Evolutionary conservation across 2,329 filamentous ascomycete species (phyloP).

Genomic region (Helotiales sp.): DNA sequence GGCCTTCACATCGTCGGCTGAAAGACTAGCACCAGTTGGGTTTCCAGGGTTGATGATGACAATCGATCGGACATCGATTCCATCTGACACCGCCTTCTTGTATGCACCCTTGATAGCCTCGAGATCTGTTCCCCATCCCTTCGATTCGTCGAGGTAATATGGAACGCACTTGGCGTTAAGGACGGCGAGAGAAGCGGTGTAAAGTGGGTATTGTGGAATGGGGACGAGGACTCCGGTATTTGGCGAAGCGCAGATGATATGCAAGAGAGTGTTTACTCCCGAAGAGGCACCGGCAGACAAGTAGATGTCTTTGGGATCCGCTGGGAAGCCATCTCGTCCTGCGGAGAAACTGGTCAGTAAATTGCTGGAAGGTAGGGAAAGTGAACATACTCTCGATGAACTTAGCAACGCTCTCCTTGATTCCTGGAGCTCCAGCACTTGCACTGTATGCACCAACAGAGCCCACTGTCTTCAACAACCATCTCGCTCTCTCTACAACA

Average conservation of each 20-base stretch:
- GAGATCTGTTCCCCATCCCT: slow-evolving; percentile 87
- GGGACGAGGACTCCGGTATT: slow-evolving; percentile 87
- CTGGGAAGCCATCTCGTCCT: slow-evolving; percentile 87
- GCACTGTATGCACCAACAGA: slow-evolving; percentile 97
- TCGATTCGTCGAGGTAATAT: slow-evolving; percentile 88
- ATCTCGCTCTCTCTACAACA: slow-evolving; percentile 82
- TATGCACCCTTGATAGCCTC: slow-evolving; percentile 76
- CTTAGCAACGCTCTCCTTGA: slow-evolving; percentile 86
- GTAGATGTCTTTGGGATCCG: slow-evolving; percentile 82
- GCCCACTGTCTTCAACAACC: slow-evolving; percentile 80
- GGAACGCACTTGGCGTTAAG: slow-evolving; percentile 87
- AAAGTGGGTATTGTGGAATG: slow-evolving; percentile 97
- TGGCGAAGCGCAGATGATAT: slow-evolving; percentile 80
- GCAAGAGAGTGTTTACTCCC: slow-evolving; percentile 90
- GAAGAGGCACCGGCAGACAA: slow-evolving; percentile 90
- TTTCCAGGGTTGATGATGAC: slow-evolving; percentile 99
- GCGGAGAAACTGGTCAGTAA: slow-evolving; percentile 22
- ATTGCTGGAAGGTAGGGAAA: neutral
- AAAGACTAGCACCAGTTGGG: slow-evolving; percentile 87
- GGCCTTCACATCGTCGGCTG: slow-evolving; percentile 76
- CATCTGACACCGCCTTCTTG: slow-evolving; percentile 74
- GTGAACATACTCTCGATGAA: slow-evolving; percentile 81
- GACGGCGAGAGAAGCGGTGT: slow-evolving; percentile 88
- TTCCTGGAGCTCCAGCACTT: slow-evolving; percentile 84
- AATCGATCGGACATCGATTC: slow-evolving; percentile 87